phyloP scores from a whole-genome alignment of 78 protist species.

The Dictyostelium purpureum region DNA sequence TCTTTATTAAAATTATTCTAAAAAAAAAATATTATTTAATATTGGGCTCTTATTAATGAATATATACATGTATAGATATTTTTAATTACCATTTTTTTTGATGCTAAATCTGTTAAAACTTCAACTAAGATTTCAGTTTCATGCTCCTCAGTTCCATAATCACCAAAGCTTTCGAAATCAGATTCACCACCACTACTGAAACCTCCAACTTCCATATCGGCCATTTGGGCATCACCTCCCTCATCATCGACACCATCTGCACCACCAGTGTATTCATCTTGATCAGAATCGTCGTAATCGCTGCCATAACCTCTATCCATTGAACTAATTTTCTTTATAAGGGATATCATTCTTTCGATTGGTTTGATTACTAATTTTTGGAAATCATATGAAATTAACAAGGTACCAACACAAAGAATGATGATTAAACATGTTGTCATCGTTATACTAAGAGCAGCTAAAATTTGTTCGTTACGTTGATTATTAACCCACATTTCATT shows the following conservation, averaged over 20 bases:
- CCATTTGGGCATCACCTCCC: background rate
- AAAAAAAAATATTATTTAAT: no score
- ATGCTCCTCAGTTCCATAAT: conserved; percentile 24
- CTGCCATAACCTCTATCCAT: conserved; percentile 55
- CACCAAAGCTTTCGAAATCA: conserved; percentile 46
- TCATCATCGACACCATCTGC: background rate
- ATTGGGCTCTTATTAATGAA: background rate
- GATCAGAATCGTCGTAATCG: conserved; percentile 29
- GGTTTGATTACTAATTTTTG: conserved; percentile 46
- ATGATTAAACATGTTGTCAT: conserved; percentile 56
- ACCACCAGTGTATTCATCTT: background rate
- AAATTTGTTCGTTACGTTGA: conserved; percentile 12
- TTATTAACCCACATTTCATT: conserved; percentile 54
- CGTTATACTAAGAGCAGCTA: conserved; percentile 38
- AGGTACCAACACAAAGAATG: conserved; percentile 16
- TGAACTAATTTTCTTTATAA: conserved; percentile 57
- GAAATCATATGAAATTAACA: conserved; percentile 40
- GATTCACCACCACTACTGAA: conserved; percentile 1
- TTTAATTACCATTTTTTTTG: background rate
- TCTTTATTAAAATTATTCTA: background rate
- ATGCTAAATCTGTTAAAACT: conserved; percentile 1
- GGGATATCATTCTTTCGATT: conserved; percentile 59
- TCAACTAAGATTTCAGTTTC: conserved; percentile 52
- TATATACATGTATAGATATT: no score
- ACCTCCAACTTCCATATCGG: background rate